phyloP scores from a whole-genome alignment of 257 asterid species.

The Nicotiana noctiflora region DNA sequence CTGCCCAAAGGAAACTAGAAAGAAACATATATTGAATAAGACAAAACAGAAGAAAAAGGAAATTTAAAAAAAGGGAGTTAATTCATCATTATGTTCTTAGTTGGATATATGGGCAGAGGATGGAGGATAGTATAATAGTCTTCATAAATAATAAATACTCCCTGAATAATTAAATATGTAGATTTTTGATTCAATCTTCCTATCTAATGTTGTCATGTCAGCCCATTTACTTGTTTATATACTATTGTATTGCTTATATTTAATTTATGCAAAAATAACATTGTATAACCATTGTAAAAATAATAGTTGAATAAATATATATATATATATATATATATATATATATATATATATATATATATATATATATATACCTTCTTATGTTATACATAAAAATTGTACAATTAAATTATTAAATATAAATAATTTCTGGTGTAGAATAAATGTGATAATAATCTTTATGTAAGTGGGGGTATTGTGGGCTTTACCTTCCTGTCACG shows the following conservation, averaged over 20 bases:
- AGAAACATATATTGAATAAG: not conserved
- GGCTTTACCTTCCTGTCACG: not conserved
- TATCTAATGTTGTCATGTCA: not conserved
- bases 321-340: too few relatives aligned
- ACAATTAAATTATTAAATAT: rapidly evolving
- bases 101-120: not conserved
- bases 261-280: too few relatives aligned
- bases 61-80: not conserved
- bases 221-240: not conserved
- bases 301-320: too few relatives aligned
- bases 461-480: not conserved
- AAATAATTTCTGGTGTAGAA: too few relatives aligned
- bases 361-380: too few relatives aligned
- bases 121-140: not conserved
- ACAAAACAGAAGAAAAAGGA: not conserved
- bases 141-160: not conserved
- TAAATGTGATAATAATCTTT: too few relatives aligned
- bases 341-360: too few relatives aligned
- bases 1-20: constrained; percentile 16
- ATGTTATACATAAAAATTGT: too few relatives aligned
- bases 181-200: not conserved
- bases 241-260: not conserved
- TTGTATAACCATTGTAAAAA: too few relatives aligned
- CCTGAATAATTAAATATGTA: not conserved
- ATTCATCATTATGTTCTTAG: not conserved